Base-by-base conservation (phyloP, 176 grass and related monocot species). In the Calamus simplicifolius region DNA sequence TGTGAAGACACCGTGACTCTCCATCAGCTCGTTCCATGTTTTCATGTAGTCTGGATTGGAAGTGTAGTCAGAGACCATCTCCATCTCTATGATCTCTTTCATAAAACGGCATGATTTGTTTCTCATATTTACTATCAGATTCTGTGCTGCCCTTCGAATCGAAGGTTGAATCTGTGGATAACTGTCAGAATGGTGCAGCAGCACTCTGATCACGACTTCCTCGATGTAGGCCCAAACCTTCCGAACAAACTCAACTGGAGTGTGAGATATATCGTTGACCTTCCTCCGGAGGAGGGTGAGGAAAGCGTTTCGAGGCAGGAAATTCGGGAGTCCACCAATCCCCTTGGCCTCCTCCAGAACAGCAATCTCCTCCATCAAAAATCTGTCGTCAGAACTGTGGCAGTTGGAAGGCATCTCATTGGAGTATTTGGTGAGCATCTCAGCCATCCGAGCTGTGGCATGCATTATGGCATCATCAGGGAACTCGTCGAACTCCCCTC, bases 301-400 rank as follows among this genome's bases (percentile, higher is more conserved):
- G 57, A 90, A 86, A 0, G 78, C 71, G 0, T 71, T 66, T 5
- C 79, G 57, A 0, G 64, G 71, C 6, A 86, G 50, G 18, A 90
- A 85, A 53, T 82, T 86, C 1, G 79, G 87, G 3, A 90, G 87
- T 0, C 64, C 54, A 3, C 12, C 12, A 0, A 82, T 19, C 0
- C 63, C 82, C 70, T 79, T 86, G 0, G 74, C 54, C 55, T 86
- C 87, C 63, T 90, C 75, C 0, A 86, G 60, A 0, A 86, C 54
- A 0, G 5, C 3, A 2, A 90, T 1, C 68, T 90, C 87, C 35
- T 90, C 79, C 75, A 80, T 80, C 18, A 90, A 27, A 0, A 90
- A 90, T 18, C 49, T 26, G 1, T 35, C 7, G 0, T 10, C 3
- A 2, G 19, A 10, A 0, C 1, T 25, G 0, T 74, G 82, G 49